phyloP scores from a whole-genome alignment of 2,329 filamentous ascomycete genomes.

The Fusarium denticulatum region DNA sequence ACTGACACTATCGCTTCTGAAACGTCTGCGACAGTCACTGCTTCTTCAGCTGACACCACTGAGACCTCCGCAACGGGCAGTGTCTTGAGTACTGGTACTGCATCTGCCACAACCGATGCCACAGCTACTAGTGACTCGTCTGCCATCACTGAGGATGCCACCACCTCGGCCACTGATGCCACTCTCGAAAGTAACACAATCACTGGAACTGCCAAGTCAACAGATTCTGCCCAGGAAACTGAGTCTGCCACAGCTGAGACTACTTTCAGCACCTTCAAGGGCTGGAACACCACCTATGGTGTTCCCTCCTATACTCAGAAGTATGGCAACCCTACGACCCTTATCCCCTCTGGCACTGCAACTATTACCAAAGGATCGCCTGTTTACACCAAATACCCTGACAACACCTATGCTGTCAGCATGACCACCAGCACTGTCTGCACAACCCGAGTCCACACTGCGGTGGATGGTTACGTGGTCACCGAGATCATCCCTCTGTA shows the following conservation, averaged over 20 bases:
- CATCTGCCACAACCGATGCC: not conserved
- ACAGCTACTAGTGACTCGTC: not conserved
- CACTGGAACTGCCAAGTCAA: not conserved
- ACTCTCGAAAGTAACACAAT: not conserved
- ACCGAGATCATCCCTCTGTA: constrained; percentile 55
- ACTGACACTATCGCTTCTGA: not conserved
- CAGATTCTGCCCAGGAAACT: constrained; percentile 3
- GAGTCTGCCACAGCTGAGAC: constrained; percentile 4
- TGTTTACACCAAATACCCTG: constrained; percentile 13
- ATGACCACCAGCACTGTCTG: constrained; percentile 51
- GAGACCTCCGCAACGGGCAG: not conserved
- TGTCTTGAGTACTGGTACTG: not conserved
- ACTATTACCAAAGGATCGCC: constrained; percentile 10
- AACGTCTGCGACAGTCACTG: not conserved
- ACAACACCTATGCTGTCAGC: constrained; percentile 18
- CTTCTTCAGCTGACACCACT: not conserved
- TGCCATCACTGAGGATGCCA: not conserved
- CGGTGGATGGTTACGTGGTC: constrained; percentile 46
- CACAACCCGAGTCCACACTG: constrained; percentile 58
- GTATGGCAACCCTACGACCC: constrained; percentile 7
- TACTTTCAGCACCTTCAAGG: constrained; percentile 25
- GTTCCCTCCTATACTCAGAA: constrained; percentile 8
- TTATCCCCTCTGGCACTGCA: not conserved
- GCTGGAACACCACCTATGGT: constrained; percentile 31
- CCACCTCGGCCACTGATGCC: not conserved